Evolutionary conservation across 352 stramenopile genomes (phyloP).

Genomic region (Phytophthora colocasiae): DNA sequence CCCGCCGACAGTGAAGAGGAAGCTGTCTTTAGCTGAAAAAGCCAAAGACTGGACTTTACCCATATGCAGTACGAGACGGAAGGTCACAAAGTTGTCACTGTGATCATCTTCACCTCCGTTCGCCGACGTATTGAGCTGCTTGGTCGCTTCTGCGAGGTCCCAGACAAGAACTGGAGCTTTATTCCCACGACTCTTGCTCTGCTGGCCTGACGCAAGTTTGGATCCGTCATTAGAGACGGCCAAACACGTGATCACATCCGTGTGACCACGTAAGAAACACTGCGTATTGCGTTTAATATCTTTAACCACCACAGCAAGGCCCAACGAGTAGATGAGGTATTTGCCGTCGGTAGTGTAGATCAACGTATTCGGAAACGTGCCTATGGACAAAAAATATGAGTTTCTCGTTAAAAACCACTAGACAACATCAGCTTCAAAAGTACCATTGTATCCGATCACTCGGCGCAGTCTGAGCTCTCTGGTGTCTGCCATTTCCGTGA

Average conservation of each 20-base stretch:
- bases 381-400: conserved; percentile 26
- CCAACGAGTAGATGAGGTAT: conserved; percentile 89
- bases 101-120: conserved; percentile 57
- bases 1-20: conserved; percentile 93
- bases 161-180: conserved; percentile 95
- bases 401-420: conserved; percentile 2
- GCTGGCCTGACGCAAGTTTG: conserved; percentile 91
- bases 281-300: conserved; percentile 79
- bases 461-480: conserved; percentile 78
- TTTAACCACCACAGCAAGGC: conserved; percentile 84
- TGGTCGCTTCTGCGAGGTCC: conserved; percentile 91
- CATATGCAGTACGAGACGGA: conserved; percentile 96
- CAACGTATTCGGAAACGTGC: conserved; percentile 70
- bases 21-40: conserved; percentile 90
- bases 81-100: conserved; percentile 67
- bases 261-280: conserved; percentile 93
- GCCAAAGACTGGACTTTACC: conserved; percentile 93
- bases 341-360: conserved; percentile 85
- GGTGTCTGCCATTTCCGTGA: conserved; percentile 62
- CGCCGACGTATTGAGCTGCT: conserved; percentile 64
- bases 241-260: conserved; percentile 93
- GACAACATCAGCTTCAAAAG: not conserved
- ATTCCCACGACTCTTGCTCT: conserved; percentile 94
- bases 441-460: conserved; percentile 88
- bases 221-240: conserved; percentile 92